Percentiles rank a stretch among this genome's conserved stretches.
These are phyloP conservation scores for Termitomyces sp. DNA, from an alignment of 768 basidiomycete genomes.

Conservation along the genomic window DNA sequence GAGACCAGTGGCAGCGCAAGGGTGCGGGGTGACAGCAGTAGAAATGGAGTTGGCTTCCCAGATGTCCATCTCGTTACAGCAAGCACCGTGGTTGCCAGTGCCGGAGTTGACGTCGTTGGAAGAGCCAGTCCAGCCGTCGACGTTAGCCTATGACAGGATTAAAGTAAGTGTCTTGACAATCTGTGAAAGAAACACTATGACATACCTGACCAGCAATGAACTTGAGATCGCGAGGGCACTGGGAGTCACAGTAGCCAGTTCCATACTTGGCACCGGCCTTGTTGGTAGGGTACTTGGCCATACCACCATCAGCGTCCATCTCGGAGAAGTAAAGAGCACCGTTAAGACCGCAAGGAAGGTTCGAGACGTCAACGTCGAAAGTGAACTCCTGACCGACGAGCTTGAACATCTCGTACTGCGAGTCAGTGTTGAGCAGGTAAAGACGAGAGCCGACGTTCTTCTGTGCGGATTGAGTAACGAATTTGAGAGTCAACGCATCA, in stretches of 20 bases:
- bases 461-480: slow-evolving; percentile 35
- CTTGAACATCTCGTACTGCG: slow-evolving; percentile 9
- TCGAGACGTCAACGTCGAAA: slow-evolving; percentile 2
- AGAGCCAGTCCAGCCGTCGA: slow-evolving; percentile 36
- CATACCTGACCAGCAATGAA: slow-evolving; percentile 6
- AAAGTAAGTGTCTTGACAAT: neutral
- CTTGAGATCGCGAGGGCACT: slow-evolving; percentile 5
- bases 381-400: slow-evolving; percentile 6
- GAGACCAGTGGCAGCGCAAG: slow-evolving; percentile 37
- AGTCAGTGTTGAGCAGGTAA: slow-evolving; percentile 8
- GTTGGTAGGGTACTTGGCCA: slow-evolving; percentile 5
- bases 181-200: neutral
- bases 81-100: slow-evolving; percentile 38
- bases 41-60: slow-evolving; percentile 55
- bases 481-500: slow-evolving; percentile 44
- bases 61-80: slow-evolving; percentile 59
- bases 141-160: slow-evolving; percentile 37
- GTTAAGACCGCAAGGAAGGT: slow-evolving; percentile 3
- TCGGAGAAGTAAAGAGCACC: slow-evolving; percentile 3
- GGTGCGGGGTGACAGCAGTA: slow-evolving; percentile 51
- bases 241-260: slow-evolving; percentile 4
- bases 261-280: slow-evolving; percentile 1
- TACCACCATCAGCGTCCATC: slow-evolving; percentile 4
- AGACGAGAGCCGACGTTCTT: slow-evolving; percentile 34
- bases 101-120: slow-evolving; percentile 42